Percentiles rank a stretch among this genome's conserved stretches.
phyloP scores from a whole-genome alignment of 2,329 filamentous ascomycete genomes.

The Pseudocercospora fijiensis region DNA sequence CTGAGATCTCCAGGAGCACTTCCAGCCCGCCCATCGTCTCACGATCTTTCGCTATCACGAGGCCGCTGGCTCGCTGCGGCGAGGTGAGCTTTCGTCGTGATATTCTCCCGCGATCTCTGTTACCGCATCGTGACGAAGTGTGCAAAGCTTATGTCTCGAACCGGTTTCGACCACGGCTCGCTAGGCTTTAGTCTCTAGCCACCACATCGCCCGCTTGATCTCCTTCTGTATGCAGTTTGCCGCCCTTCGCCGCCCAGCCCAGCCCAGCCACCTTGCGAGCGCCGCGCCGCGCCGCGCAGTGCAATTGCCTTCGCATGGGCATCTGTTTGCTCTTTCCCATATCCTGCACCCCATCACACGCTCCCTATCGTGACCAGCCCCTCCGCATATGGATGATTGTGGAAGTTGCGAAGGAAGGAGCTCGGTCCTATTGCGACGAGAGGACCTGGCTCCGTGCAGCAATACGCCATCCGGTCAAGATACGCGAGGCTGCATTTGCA shows the following conservation, averaged over 20 bases:
- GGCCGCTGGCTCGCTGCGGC: neutral
- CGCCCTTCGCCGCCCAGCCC: too few species aligned
- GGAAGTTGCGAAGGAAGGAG: neutral
- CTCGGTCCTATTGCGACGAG: neutral
- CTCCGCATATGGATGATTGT: neutral
- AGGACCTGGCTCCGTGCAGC: neutral
- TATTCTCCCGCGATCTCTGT: neutral
- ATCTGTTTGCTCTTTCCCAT: neutral
- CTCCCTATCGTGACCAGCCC: neutral
- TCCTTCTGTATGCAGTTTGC: neutral
- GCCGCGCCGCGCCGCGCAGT: neutral
- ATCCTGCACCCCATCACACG: neutral
- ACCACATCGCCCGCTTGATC: neutral
- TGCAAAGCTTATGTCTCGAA: slow-evolving; percentile 3
- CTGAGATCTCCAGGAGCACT: neutral
- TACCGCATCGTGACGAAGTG: slow-evolving; percentile 9
- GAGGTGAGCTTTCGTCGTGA: neutral
- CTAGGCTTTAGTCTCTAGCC: neutral
- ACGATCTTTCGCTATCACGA: neutral
- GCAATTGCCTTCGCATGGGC: neutral
- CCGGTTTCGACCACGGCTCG: slow-evolving; percentile 3
- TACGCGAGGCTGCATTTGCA: neutral
- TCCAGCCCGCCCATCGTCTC: neutral
- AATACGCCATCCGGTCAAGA: neutral
- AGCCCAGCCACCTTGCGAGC: neutral